Percentiles rank a stretch among this genome's conserved stretches.
Conservation (phyloP, 148 eudicot genomes). For the Linanthus parryae region DNA sequence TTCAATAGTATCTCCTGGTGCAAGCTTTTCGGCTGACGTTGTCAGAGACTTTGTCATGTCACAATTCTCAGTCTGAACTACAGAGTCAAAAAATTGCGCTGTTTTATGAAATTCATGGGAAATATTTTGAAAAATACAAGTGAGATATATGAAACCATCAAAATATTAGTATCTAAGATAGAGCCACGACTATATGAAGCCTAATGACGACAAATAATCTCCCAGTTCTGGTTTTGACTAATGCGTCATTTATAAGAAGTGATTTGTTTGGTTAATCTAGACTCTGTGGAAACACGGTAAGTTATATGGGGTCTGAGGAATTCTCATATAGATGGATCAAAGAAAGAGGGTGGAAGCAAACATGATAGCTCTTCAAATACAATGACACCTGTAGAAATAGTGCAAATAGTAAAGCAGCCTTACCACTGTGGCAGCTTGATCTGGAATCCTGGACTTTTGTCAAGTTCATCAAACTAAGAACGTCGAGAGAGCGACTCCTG, state of each 20-base stretch:
- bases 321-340: too few relatives aligned
- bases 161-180: neutral
- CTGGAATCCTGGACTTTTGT: slow-evolving; percentile 34
- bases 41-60: slow-evolving; percentile 13
- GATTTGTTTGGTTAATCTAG: too few relatives aligned
- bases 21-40: slow-evolving; percentile 8
- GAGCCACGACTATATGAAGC: neutral
- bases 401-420: too few relatives aligned
- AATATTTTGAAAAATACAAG: neutral
- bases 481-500: slow-evolving; percentile 63
- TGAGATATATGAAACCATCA: neutral
- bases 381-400: too few relatives aligned
- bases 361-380: too few relatives aligned
- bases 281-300: too few relatives aligned
- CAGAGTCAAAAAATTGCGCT: slow-evolving; percentile 12
- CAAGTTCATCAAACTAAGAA: slow-evolving; percentile 58
- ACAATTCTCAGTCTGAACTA: slow-evolving; percentile 9
- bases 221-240: too few relatives aligned
- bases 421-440: slow-evolving; percentile 31
- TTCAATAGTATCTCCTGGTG: slow-evolving; percentile 24
- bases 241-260: too few relatives aligned
- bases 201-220: too few relatives aligned
- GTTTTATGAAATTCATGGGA: slow-evolving; percentile 6
- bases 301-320: too few relatives aligned
- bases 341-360: too few relatives aligned